Base-by-base conservation (phyloP, 176 grass and related monocot species). In the Rhynchospora pubera region DNA sequence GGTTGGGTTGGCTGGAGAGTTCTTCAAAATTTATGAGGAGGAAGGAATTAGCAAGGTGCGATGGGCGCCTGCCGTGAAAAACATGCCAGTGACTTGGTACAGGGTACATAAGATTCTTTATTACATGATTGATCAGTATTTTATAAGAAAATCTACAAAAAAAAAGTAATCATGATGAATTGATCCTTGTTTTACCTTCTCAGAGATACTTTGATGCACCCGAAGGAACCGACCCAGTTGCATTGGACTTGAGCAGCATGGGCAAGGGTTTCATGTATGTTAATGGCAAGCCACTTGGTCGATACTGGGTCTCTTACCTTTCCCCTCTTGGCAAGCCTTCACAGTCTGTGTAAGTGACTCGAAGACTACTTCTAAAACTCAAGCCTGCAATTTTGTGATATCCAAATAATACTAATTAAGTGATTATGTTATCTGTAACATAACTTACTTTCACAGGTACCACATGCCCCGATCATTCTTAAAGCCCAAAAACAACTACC, bases 151-250 rank as follows among this genome's bases (percentile, higher is more conserved):
- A 75, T 44, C 67, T 55, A 52, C 0, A 48, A 30, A 9, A 76
- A 53, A 53, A n/a, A 28, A 28, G 0, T 14, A 75, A 26, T 23
- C 63, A 84, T 45, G 26, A 52, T 28, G 5, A 3, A 69, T 77
- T 77, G 26, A 47, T 74, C 44, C 65, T 45, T 76, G 45, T n/a
- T 68, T 16, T 45, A 22, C 52, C 43, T 61, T 83, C 77, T 71
- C 74, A 94, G 93, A 90, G 90, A 86, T 93, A 94, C 81, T 97
- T 97, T 60, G 95, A 97, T 16, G 81, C 85, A 71, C 95, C 95
- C 10, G 53, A 87, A 0, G 95, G 95, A 26, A 57, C 85, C 14
- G 90, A 91, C 44, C 90, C 92, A 0, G 52, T 97, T 84, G 88
- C 91, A 39, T 53, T 97, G 62, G 90, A 94, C 77, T 51, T 97